Percentiles rank a stretch among this genome's conserved stretches.
phyloP scores from a whole-genome alignment of 1,284 basidiomycete genomes.

The Leccinum subrobustum region DNA sequence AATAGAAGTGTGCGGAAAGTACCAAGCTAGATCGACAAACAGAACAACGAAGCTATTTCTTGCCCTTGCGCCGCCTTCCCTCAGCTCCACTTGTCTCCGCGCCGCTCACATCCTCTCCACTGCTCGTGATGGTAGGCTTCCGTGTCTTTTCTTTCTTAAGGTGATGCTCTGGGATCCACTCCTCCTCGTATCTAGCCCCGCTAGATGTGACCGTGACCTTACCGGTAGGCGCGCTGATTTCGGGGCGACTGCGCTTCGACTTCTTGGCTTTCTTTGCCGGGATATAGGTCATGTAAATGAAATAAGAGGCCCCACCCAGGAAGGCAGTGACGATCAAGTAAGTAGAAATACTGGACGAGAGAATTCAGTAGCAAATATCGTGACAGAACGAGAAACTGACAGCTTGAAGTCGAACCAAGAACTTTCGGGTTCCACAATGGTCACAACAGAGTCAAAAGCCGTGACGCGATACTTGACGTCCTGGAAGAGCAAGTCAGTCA shows the following conservation, averaged over 20 bases:
- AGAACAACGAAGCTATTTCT: conserved; percentile 40
- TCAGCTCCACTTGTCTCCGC: conserved; percentile 58
- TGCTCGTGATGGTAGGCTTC: conserved; percentile 49
- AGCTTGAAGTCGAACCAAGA: conserved; percentile 82
- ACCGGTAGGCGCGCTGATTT: conserved; percentile 57
- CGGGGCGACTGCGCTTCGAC: conserved; percentile 32
- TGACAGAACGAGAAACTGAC: conserved; percentile 43
- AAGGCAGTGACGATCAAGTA: conserved; percentile 72
- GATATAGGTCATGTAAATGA: conserved; percentile 66
- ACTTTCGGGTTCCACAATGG: conserved; percentile 78
- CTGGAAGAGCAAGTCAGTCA: conserved; percentile 33
- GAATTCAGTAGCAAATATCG: conserved; percentile 4
- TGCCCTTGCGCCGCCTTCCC: conserved; percentile 56
- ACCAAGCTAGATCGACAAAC: conserved; percentile 2
- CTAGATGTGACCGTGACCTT: conserved; percentile 67
- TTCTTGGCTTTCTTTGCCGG: conserved; percentile 50
- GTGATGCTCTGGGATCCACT: conserved; percentile 91
- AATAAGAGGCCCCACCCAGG: conserved; percentile 65
- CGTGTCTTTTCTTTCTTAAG: conserved; percentile 63
- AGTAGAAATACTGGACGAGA: conserved; percentile 62
- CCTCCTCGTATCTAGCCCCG: conserved; percentile 79
- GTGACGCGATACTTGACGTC: conserved; percentile 58
- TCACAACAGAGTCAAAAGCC: conserved; percentile 79
- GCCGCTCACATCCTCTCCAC: conserved; percentile 68
- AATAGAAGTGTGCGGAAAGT: background rate